Base-by-base conservation (phyloP, 371 early-diverging fungal species). In the Mortierella sp. region DNA sequence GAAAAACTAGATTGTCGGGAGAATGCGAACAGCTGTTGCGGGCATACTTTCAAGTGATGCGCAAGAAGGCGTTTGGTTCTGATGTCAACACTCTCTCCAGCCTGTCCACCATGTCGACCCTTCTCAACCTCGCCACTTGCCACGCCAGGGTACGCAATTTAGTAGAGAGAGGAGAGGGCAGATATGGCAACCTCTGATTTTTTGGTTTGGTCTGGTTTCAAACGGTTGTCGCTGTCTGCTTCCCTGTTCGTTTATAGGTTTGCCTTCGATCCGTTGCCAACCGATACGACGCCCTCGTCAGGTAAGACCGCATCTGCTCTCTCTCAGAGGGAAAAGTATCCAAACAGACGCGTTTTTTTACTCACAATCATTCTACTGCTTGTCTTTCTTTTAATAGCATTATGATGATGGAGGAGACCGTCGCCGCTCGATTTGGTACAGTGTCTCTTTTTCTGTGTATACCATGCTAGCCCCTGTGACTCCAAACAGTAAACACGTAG, bases 371-470 rank as follows among this genome's bases (percentile, higher is more conserved):
- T 48, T 14, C 6, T 29, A 11, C 11, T 11, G 10, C 9, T 41
- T 11, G 61, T 29, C 24, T 53, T 45, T 26, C 34, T n/a, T 31
- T 45, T 26, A 67, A 45, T 52, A 83, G 83, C 53, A 78, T 83
- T 41, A 78, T 83, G 79, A 73, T 83, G 73, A 47, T 76, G 31
- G 83, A 83, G 40, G 83, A 83, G 44, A 78, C 83, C 19, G 40
- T 73, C 52, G 78, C 83, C 3, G 76, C 83, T 0, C 83, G 83
- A 1, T 83, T 75, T 44, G 79, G 83, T 77, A 10, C 37, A 1
- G 22, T 14, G 4, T 44, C n/a, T 7, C 4, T 24, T 24, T 2
- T 37, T n/a, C n/a, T n/a, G n/a, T n/a, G n/a, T n/a, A n/a, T n/a
- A n/a, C n/a, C n/a, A n/a, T n/a, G n/a, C n/a, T n/a, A n/a, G n/a